These are phyloP conservation scores for Cyberlindnera mycetangii DNA, from an alignment of 805 yeast species.

Conservation along the genomic window DNA sequence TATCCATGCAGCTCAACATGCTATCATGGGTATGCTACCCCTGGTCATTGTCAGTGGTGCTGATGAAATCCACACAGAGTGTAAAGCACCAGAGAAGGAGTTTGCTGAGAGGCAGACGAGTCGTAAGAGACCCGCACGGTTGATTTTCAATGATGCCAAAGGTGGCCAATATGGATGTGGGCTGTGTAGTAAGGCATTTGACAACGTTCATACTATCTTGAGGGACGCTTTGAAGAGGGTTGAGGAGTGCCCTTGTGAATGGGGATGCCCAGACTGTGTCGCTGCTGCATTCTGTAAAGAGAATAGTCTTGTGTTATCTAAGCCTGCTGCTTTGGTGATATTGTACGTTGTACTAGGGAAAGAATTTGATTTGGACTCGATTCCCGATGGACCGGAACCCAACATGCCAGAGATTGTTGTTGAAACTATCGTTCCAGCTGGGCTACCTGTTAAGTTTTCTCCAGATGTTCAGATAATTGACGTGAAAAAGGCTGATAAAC, in stretches of 20 bases:
- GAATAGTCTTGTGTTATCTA: slow-evolving; percentile 76
- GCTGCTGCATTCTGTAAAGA: slow-evolving; percentile 82
- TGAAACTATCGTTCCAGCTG: slow-evolving; percentile 65
- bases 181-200: slow-evolving; percentile 73
- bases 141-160: slow-evolving; percentile 78
- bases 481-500: slow-evolving; percentile 28
- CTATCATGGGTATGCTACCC: slow-evolving; percentile 76
- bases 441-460: slow-evolving; percentile 56
- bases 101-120: slow-evolving; percentile 71
- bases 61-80: slow-evolving; percentile 85
- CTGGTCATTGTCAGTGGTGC: slow-evolving; percentile 66
- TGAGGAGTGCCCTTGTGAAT: slow-evolving; percentile 63
- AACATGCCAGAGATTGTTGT: slow-evolving; percentile 65
- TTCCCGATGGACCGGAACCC: slow-evolving; percentile 71
- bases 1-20: slow-evolving; percentile 96
- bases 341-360: slow-evolving; percentile 59
- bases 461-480: slow-evolving; percentile 56
- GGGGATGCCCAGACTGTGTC: slow-evolving; percentile 79
- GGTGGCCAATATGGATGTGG: slow-evolving; percentile 85
- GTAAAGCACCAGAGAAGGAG: slow-evolving; percentile 97
- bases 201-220: slow-evolving; percentile 66
- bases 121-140: slow-evolving; percentile 81
- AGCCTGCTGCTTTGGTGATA: slow-evolving; percentile 76
- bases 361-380: slow-evolving; percentile 41
- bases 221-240: slow-evolving; percentile 57